Conservation (phyloP, 495 filamentous ascomycete species). For the Tuber umbilicatum region DNA sequence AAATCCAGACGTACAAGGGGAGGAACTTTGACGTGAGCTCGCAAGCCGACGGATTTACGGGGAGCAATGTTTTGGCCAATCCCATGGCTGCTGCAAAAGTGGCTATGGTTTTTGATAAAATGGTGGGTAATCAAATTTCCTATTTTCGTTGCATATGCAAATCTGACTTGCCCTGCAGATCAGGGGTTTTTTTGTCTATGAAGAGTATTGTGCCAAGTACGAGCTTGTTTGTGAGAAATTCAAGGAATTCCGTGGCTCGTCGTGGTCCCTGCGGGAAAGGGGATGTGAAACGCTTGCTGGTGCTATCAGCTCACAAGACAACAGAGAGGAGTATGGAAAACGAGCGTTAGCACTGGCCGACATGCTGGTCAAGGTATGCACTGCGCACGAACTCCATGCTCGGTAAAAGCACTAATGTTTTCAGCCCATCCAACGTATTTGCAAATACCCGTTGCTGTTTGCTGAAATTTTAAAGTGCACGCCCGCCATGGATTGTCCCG, state of each 20-base stretch:
- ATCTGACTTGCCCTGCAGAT: constrained; percentile 51
- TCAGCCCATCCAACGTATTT: constrained; percentile 88
- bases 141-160: not conserved
- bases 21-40: constrained; percentile 57
- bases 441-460: constrained; percentile 86
- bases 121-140: constrained; percentile 49
- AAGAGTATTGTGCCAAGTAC: constrained; percentile 81
- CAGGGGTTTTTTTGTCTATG: constrained; percentile 73
- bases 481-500: constrained; percentile 73
- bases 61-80: constrained; percentile 56
- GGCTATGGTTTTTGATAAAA: constrained; percentile 66
- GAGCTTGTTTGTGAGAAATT: constrained; percentile 73
- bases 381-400: not conserved
- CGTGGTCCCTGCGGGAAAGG: constrained; percentile 76
- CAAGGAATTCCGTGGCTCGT: constrained; percentile 42
- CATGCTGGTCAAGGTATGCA: constrained; percentile 76
- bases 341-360: constrained; percentile 76
- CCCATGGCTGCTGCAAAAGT: constrained; percentile 66
- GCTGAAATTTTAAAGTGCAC: constrained; percentile 74
- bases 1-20: constrained; percentile 47
- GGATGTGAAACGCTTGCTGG: constrained; percentile 81
- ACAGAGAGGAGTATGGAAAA: constrained; percentile 55
- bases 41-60: constrained; percentile 46
- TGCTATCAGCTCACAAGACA: constrained; percentile 64
- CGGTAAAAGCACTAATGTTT: constrained; percentile 16